These are phyloP conservation scores for Amanita thiersii DNA, from an alignment of 768 basidiomycete genomes.

Conservation along the genomic window DNA sequence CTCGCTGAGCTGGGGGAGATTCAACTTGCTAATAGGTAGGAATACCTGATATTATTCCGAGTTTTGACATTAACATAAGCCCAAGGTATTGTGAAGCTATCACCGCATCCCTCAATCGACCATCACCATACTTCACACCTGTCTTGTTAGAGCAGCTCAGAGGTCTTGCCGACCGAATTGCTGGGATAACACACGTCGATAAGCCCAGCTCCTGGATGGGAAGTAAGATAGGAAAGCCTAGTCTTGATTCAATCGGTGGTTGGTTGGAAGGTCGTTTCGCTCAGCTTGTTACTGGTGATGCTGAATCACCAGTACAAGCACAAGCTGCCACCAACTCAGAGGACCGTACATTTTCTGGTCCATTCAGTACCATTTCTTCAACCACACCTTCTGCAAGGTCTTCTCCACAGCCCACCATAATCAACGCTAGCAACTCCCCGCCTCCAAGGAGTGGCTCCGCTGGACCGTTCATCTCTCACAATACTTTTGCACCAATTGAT, in stretches of 20 bases:
- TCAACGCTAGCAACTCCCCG: conserved; percentile 31
- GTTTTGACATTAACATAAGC: background rate
- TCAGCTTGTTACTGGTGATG: conserved; percentile 91
- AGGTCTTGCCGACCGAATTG: conserved; percentile 70
- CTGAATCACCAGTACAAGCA: conserved; percentile 39
- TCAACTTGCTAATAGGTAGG: conserved; percentile 66
- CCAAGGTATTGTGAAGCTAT: conserved; percentile 91
- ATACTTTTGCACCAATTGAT: conserved; percentile 48
- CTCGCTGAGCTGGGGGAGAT: conserved; percentile 81
- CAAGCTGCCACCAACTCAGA: conserved; percentile 26
- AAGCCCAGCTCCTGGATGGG: conserved; percentile 82
- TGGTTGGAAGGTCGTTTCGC: conserved; percentile 92
- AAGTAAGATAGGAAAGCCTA: conserved; percentile 83
- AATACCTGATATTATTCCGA: background rate
- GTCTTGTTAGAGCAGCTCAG: conserved; percentile 68
- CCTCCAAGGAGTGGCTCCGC: conserved; percentile 65
- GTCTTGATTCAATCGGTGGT: conserved; percentile 82
- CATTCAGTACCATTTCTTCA: conserved; percentile 91
- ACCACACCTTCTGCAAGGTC: conserved; percentile 65
- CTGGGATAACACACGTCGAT: conserved; percentile 64
- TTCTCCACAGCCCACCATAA: conserved; percentile 59
- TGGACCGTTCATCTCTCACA: conserved; percentile 45
- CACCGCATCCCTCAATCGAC: conserved; percentile 49
- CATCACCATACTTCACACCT: conserved; percentile 60
- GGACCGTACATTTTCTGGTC: conserved; percentile 51